A percentile compares a stretch with the other conserved stretches of the same genome.
These are phyloP conservation scores for Planoprotostelium fungivorum DNA, from an alignment of 78 protist species.

Conservation along the genomic window DNA sequence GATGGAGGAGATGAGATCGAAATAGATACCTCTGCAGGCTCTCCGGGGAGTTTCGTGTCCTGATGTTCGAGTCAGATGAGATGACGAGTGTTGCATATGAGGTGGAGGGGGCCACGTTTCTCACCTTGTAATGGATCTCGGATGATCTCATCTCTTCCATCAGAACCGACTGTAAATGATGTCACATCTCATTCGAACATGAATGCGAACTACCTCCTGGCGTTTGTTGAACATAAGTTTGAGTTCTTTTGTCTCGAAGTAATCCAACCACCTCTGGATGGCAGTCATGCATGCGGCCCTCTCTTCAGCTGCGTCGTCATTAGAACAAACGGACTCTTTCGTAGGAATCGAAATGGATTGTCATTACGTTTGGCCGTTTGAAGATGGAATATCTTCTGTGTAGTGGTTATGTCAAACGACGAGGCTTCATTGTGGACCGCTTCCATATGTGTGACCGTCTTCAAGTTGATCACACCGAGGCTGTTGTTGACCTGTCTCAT, in stretches of 20 bases:
- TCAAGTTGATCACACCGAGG: neutral
- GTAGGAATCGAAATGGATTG: neutral
- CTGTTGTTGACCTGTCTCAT: neutral
- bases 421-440: neutral
- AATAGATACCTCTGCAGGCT: too few relatives aligned
- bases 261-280: neutral
- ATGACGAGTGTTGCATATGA: too few relatives aligned
- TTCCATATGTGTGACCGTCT: neutral
- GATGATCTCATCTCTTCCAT: too few relatives aligned
- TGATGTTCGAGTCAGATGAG: too few relatives aligned
- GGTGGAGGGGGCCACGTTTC: too few relatives aligned
- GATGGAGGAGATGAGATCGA: too few relatives aligned
- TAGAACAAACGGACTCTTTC: neutral
- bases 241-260: neutral
- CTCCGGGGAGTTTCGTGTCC: too few relatives aligned
- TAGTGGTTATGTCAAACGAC: neutral
- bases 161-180: too few relatives aligned
- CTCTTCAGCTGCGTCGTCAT: neutral
- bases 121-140: too few relatives aligned
- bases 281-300: neutral
- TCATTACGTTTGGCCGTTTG: neutral
- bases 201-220: too few relatives aligned
- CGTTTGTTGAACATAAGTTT: neutral
- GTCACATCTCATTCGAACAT: too few relatives aligned
- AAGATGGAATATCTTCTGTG: neutral